Evolutionary conservation across 2,329 filamentous ascomycete species (phyloP).

Genomic region (Penicillium glabrum): DNA sequence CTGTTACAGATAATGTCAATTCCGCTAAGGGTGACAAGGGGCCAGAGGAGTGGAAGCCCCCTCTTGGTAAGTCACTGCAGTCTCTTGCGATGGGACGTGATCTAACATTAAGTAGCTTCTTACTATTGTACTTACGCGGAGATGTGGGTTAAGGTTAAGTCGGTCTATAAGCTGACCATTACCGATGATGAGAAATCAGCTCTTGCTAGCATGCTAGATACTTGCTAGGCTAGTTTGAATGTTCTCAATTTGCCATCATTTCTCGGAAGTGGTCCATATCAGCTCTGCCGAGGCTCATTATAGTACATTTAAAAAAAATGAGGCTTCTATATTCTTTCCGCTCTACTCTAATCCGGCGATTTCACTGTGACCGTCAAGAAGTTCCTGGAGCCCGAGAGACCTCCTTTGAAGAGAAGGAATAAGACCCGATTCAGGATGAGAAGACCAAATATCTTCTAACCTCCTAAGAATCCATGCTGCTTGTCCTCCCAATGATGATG

Average conservation of each 20-base stretch:
- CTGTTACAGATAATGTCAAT: background rate
- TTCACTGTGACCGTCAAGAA: background rate
- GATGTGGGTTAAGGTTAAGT: background rate
- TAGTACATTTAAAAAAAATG: background rate
- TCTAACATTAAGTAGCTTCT: background rate
- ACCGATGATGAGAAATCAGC: background rate
- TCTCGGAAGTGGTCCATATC: background rate
- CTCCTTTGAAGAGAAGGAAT: background rate
- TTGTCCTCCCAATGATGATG: constrained; percentile 13
- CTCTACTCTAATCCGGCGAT: background rate
- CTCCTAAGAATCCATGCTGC: constrained; percentile 2
- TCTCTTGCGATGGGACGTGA: fast-evolving
- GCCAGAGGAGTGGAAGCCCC: background rate
- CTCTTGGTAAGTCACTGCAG: background rate
- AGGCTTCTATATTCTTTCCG: no score
- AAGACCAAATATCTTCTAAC: background rate
- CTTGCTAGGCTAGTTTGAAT: background rate
- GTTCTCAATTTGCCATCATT: background rate
- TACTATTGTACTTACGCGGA: background rate
- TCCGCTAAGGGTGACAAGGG: background rate
- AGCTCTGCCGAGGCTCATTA: background rate
- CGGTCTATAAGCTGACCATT: background rate
- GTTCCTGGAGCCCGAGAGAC: background rate
- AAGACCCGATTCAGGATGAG: no score
- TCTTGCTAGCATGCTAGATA: background rate